phyloP scores from a whole-genome alignment of 371 early-diverging fungal genomes.

The Mortierella sp. region DNA sequence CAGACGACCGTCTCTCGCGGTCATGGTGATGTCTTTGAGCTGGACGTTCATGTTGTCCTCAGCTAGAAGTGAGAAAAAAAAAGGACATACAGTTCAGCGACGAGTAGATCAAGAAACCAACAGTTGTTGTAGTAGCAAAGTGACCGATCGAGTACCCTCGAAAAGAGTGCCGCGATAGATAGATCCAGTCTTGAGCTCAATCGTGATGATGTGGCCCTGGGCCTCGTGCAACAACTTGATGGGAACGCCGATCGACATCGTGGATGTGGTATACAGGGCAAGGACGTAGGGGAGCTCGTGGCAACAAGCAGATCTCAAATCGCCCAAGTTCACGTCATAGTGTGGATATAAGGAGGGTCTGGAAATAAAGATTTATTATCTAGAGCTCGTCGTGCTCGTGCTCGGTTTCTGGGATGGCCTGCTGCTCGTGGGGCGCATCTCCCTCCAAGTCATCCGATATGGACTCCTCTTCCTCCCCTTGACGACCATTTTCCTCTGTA shows the following conservation, averaged over 20 bases:
- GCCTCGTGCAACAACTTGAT: slow-evolving; percentile 98
- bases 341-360: not conserved
- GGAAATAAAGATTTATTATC: not conserved
- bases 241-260: slow-evolving; percentile 93
- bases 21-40: slow-evolving; percentile 91
- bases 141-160: slow-evolving; percentile 71
- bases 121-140: no score
- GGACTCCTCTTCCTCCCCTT: not conserved
- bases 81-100: no score
- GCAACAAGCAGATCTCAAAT: not conserved
- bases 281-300: no score
- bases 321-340: no score
- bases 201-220: slow-evolving; percentile 94
- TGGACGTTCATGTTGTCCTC: slow-evolving; percentile 99
- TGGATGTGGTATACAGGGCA: slow-evolving; percentile 16
- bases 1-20: slow-evolving; percentile 90
- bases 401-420: slow-evolving; percentile 34
- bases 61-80: slow-evolving; percentile 58
- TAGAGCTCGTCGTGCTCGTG: slow-evolving; percentile 38
- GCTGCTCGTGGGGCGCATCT: slow-evolving; percentile 32
- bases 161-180: slow-evolving; percentile 94
- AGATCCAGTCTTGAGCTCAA: slow-evolving; percentile 94
- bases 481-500: not conserved
- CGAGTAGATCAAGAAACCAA: not conserved
- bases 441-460: slow-evolving; percentile 5